Evolutionary conservation across 169 alveolate genomes (phyloP).

Genomic region (Eimeria maxima): DNA sequence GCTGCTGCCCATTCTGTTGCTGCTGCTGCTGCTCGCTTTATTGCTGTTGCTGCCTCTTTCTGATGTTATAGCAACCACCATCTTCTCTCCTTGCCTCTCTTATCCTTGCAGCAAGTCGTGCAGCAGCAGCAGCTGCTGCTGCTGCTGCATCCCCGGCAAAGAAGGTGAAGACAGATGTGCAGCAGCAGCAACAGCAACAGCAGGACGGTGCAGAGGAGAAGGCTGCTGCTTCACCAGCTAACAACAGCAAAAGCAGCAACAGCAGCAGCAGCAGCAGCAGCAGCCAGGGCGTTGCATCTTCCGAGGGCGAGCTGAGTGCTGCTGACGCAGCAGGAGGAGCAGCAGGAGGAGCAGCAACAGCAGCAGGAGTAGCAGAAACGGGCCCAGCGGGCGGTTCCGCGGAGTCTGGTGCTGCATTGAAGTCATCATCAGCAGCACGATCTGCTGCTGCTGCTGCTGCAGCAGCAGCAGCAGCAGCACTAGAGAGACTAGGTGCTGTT

Average conservation of each 20-base stretch:
- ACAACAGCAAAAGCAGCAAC: no score
- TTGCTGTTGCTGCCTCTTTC: background rate
- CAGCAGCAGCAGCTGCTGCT: conserved; percentile 63
- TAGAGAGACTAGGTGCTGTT: background rate
- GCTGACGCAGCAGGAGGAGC: background rate
- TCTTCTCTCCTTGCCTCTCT: background rate
- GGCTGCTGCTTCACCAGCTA: background rate
- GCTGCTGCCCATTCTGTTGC: background rate
- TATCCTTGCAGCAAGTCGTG: conserved; percentile 47
- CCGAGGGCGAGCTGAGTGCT: background rate
- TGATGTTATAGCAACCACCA: background rate
- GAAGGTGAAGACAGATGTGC: background rate
- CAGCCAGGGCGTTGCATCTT: background rate
- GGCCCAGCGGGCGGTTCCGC: no score
- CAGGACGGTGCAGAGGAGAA: background rate
- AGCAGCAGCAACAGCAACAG: conserved; percentile 56
- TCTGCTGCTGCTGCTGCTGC: no score
- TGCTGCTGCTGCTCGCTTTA: background rate
- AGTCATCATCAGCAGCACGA: no score
- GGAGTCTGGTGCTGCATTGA: no score
- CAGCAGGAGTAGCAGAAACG: conserved; percentile 1
- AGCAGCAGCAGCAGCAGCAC: conserved; percentile 65
- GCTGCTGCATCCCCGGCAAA: conserved; percentile 34
- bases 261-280: no score
- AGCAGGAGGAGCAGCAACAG: conserved; percentile 53